Base-by-base conservation (phyloP, 345 rosid species). In the Barbarea vulgaris region DNA sequence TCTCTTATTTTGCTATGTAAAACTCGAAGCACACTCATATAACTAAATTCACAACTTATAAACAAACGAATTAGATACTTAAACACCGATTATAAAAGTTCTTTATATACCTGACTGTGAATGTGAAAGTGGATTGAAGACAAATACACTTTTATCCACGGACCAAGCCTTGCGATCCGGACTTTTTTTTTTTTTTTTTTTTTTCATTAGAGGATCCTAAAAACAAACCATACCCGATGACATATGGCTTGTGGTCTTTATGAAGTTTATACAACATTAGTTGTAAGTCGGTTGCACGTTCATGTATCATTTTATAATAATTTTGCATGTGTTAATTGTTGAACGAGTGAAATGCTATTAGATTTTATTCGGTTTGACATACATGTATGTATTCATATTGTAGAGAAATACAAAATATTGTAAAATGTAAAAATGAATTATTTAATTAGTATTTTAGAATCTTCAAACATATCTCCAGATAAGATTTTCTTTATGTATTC, bases 231-330 rank as follows among this genome's bases (percentile, higher is more conserved):
- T 9, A 50, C 8, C n/a, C 68, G 31, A 67, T 62, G 62, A 27
- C 34, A 19, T 63, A 73, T 14, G 58, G 71, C 54, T n/a, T 65
- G 58, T 65, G 58, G 14, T 55, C 52, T 65, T 74, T 55, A 17
- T 33, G 39, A 47, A 44, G 50, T 41, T 24, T 56, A 46, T n/a
- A 44, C 57, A 65, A 44, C 37, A 33, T 55, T 46, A 64, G 28
- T 33, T 54, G 65, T 8, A 65, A 55, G 77, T 65, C 47, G 66
- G 77, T 74, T 30, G 65, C 77, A 74, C 78, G 78, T 74, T 74
- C 72, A 17, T 55, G 39, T 55, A 44, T 54, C 64, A 11, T 10
- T 48, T 46, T 39, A 8, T 8, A 62, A 25, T 39, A 17, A 1
- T 11, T 18, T 27, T 53, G 25, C 31, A 30, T 44, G 66, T 46